phyloP scores from a whole-genome alignment of 2,329 filamentous ascomycete species.

The Penicillium nordicum region DNA sequence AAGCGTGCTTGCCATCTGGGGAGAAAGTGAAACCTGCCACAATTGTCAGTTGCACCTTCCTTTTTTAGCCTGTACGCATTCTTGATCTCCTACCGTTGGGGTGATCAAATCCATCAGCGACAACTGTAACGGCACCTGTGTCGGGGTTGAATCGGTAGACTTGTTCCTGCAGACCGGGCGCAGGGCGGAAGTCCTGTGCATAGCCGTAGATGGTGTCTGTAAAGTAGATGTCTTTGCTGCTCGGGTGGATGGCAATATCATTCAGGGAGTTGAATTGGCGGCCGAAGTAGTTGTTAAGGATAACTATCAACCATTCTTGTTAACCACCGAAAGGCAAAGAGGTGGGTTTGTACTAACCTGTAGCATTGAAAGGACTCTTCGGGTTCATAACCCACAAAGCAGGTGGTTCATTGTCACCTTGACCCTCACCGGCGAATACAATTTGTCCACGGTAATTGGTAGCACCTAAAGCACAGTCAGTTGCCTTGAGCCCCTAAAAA shows the following conservation, averaged over 20 bases:
- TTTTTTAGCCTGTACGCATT: neutral
- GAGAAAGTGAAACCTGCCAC: constrained; percentile 17
- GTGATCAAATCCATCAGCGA: constrained; percentile 13
- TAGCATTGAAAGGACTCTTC: constrained; percentile 17
- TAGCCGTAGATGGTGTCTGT: constrained; percentile 21
- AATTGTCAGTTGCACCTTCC: neutral
- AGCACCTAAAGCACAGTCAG: neutral
- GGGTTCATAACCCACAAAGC: constrained; percentile 20
- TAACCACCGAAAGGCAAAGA: neutral
- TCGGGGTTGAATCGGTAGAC: constrained; percentile 18
- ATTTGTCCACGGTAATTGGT: constrained; percentile 15
- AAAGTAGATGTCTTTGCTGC: constrained; percentile 20
- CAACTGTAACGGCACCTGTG: constrained; percentile 13
- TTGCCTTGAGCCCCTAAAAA: neutral
- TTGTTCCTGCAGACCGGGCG: constrained; percentile 17
- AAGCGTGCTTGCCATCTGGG: constrained; percentile 17
- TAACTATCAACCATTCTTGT: constrained; percentile 3
- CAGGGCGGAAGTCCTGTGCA: constrained; percentile 19
- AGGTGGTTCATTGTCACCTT: constrained; percentile 15
- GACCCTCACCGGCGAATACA: constrained; percentile 15
- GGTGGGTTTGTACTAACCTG: neutral
- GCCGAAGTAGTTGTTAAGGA: constrained; percentile 23
- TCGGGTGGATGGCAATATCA: constrained; percentile 17
- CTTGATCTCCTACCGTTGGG: constrained; percentile 10
- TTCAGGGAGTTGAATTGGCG: constrained; percentile 22